Conservation (phyloP, 2,329 filamentous ascomycete species). For the Fusarium denticulatum region DNA sequence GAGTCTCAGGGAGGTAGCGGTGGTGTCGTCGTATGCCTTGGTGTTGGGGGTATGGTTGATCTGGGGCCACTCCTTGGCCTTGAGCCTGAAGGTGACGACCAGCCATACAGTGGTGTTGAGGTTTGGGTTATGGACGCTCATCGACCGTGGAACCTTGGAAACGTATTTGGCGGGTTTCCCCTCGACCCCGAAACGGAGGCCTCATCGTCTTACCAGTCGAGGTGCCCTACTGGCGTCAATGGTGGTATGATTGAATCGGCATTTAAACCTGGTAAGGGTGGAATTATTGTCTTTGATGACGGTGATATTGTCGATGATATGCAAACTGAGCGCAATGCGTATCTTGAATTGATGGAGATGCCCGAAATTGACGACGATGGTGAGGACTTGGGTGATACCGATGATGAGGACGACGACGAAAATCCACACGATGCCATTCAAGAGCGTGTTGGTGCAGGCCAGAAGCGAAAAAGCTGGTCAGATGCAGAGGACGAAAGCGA, state of each 20-base stretch:
- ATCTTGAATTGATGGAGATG: constrained; percentile 88
- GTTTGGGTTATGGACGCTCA: constrained; percentile 94
- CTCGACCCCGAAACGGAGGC: constrained; percentile 61
- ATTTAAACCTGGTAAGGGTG: constrained; percentile 83
- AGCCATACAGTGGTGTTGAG: constrained; percentile 83
- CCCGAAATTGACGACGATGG: constrained; percentile 84
- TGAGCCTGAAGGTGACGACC: constrained; percentile 69
- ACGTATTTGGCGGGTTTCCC: constrained; percentile 84
- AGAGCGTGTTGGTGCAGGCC: constrained; percentile 56
- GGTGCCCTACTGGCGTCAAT: constrained; percentile 72
- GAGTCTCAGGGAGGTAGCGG: constrained; percentile 84
- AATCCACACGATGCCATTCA: constrained; percentile 48
- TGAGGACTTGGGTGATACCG: constrained; percentile 68
- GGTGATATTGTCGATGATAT: constrained; percentile 92
- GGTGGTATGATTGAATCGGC: constrained; percentile 75
- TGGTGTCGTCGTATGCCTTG: constrained; percentile 90
- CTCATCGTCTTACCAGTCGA: constrained; percentile 57
- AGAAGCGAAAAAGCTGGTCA: constrained; percentile 85
- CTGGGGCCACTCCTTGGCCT: constrained; percentile 82
- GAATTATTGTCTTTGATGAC: constrained; percentile 94
- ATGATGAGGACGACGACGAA: constrained; percentile 58
- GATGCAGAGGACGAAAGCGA: constrained; percentile 77
- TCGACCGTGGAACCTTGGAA: constrained; percentile 92
- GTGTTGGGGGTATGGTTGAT: constrained; percentile 91
- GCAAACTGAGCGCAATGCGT: constrained; percentile 78